A percentile compares a stretch with the other conserved stretches of the same genome.
Evolutionary conservation across 495 filamentous ascomycete species (phyloP).

Genomic region (Penicillium parvum): DNA sequence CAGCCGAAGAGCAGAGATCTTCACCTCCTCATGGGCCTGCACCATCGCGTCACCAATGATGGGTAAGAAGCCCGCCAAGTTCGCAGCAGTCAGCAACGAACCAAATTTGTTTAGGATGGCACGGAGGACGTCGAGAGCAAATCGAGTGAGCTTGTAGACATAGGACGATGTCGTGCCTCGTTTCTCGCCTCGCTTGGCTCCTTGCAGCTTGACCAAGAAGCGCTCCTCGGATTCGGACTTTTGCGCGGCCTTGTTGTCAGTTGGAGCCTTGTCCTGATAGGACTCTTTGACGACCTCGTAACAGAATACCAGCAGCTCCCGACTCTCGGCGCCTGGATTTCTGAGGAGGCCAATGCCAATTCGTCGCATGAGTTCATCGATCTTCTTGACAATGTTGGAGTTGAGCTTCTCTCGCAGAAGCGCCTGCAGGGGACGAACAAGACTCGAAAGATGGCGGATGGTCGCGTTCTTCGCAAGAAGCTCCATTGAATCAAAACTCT

Average conservation of each 20-base stretch:
- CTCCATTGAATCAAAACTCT: slow-evolving; percentile 97
- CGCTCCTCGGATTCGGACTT: slow-evolving; percentile 59
- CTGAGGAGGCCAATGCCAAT: slow-evolving; percentile 76
- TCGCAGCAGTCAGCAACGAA: slow-evolving; percentile 67
- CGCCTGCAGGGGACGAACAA: slow-evolving; percentile 70
- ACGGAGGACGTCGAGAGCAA: slow-evolving; percentile 81
- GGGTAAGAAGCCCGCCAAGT: slow-evolving; percentile 78
- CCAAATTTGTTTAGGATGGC: slow-evolving; percentile 77
- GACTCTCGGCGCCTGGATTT: slow-evolving; percentile 69
- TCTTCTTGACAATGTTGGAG: slow-evolving; percentile 71
- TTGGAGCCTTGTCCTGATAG: slow-evolving; percentile 50
- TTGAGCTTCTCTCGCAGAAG: slow-evolving; percentile 80
- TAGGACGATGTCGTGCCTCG: slow-evolving; percentile 66
- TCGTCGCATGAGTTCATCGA: slow-evolving; percentile 83
- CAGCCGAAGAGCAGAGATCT: slow-evolving; percentile 74
- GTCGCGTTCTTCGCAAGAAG: slow-evolving; percentile 77
- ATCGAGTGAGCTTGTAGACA: slow-evolving; percentile 77
- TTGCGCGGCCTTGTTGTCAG: slow-evolving; percentile 31
- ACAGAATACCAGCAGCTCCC: slow-evolving; percentile 82
- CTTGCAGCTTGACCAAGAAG: slow-evolving; percentile 72
- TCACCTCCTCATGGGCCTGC: slow-evolving; percentile 81
- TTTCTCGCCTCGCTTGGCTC: slow-evolving; percentile 60
- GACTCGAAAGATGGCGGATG: slow-evolving; percentile 63
- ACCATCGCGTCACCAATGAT: slow-evolving; percentile 83
- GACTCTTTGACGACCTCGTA: slow-evolving; percentile 88